Conservation (phyloP, 2,329 filamentous ascomycete species). For the Magnaporthiopsis rhizophila region DNA sequence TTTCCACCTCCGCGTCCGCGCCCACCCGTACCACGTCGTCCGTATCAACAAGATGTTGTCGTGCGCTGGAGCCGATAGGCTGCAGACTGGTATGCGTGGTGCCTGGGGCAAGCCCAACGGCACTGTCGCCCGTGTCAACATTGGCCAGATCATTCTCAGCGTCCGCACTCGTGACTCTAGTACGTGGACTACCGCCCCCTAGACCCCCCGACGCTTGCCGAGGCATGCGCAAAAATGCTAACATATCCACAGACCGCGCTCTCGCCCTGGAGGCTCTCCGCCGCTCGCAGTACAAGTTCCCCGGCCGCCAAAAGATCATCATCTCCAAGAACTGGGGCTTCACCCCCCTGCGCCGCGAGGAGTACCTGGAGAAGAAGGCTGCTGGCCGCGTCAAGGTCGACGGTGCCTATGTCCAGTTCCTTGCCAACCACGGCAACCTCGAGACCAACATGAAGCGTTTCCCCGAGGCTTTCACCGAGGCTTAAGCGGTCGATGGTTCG, state of each 20-base stretch:
- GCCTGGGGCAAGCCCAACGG: constrained; percentile 99
- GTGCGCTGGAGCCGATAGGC: constrained; percentile 99
- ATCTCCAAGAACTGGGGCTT: constrained; percentile 99
- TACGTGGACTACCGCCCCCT: constrained; percentile 37
- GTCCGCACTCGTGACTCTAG: constrained; percentile 92
- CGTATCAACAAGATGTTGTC: constrained; percentile 99
- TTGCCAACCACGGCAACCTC: constrained; percentile 84
- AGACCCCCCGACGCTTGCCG: background rate
- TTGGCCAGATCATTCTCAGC: constrained; percentile 97
- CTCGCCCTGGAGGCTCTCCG: constrained; percentile 97
- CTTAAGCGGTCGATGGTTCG: constrained; percentile 27
- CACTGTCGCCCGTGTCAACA: constrained; percentile 98
- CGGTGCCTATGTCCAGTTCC: constrained; percentile 99
- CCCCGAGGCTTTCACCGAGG: constrained; percentile 77
- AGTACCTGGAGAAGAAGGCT: constrained; percentile 94
- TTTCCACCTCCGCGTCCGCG: constrained; percentile 72
- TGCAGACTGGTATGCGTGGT: constrained; percentile 99
- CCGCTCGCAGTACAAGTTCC: constrained; percentile 99
- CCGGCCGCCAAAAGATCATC: constrained; percentile 99
- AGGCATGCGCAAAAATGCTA: constrained; percentile 1
- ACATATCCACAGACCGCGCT: constrained; percentile 58
- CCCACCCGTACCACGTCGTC: constrained; percentile 99
- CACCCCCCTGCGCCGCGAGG: constrained; percentile 94
- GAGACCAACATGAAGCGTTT: constrained; percentile 86
- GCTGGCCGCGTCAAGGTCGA: constrained; percentile 91